phyloP scores from a whole-genome alignment of 495 filamentous ascomycete species.

The Antarctomyces pellizariae region DNA sequence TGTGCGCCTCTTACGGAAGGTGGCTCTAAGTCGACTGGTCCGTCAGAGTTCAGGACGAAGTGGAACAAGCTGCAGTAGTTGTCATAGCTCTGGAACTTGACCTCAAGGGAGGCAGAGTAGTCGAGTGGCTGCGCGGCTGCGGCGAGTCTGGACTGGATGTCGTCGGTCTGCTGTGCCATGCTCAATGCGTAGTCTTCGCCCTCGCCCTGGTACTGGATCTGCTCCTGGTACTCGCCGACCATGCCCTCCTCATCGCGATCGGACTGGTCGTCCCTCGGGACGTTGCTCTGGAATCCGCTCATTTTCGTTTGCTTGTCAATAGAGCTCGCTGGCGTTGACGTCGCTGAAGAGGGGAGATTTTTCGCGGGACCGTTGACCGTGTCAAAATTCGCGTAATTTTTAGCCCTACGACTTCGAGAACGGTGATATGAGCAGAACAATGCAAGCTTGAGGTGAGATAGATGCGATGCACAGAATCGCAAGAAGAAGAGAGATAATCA shows the following conservation, averaged over 20 bases:
- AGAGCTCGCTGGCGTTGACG: constrained; percentile 1
- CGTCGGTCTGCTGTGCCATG: constrained; percentile 35
- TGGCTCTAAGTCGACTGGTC: constrained; percentile 85
- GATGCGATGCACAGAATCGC: too few species aligned
- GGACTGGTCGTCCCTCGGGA: constrained; percentile 49
- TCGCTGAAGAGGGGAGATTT: constrained; percentile 2
- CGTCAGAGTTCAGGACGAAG: constrained; percentile 95
- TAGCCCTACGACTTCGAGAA: too few species aligned
- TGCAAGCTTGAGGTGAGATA: too few species aligned
- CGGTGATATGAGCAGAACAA: too few species aligned
- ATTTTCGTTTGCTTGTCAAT: constrained; percentile 12
- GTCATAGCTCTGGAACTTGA: constrained; percentile 95
- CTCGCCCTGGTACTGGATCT: constrained; percentile 74
- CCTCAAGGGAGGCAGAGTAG: constrained; percentile 79
- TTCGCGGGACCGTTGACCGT: too few species aligned
- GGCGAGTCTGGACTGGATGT: constrained; percentile 74
- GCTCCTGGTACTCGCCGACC: constrained; percentile 81
- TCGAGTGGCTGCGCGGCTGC: constrained; percentile 87
- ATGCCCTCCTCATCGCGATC: constrained; percentile 88
- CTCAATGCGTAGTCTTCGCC: constrained; percentile 31
- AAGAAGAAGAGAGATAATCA: too few species aligned
- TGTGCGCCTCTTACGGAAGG: constrained; percentile 57
- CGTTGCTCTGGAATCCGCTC: constrained; percentile 27
- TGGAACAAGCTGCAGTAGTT: constrained; percentile 98
- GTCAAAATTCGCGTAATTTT: too few species aligned